These are phyloP conservation scores for Ramaria sp. DNA, from an alignment of 768 basidiomycete genomes.

Conservation along the genomic window DNA sequence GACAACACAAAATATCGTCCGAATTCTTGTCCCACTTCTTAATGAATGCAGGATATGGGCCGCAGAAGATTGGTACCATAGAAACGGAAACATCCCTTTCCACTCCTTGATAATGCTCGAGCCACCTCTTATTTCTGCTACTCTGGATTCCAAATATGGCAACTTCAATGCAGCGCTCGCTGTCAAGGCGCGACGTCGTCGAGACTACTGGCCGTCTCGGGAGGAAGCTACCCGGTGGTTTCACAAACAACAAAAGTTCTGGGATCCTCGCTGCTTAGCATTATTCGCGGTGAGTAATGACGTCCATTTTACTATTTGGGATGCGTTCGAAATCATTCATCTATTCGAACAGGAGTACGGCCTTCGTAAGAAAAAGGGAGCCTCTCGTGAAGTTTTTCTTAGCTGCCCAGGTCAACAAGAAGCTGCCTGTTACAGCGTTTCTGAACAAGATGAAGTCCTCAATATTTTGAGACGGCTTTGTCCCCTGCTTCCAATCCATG, in stretches of 20 bases:
- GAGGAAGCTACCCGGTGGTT: constrained; percentile 34
- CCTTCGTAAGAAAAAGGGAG: background rate
- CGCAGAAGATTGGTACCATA: constrained; percentile 11
- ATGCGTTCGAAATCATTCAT: background rate
- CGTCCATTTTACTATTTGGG: background rate
- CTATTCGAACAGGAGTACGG: constrained; percentile 9
- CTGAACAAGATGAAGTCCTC: constrained; percentile 33
- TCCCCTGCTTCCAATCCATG: constrained; percentile 28
- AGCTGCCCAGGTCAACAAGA: constrained; percentile 37
- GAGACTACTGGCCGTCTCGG: constrained; percentile 29
- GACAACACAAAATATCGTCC: background rate
- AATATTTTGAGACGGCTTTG: constrained; percentile 24
- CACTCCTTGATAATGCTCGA: constrained; percentile 33
- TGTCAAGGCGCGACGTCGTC: constrained; percentile 24
- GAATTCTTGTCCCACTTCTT: background rate
- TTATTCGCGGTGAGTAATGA: constrained; percentile 26
- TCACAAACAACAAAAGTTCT: constrained; percentile 29
- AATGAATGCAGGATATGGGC: constrained; percentile 16
- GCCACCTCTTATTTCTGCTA: constrained; percentile 29
- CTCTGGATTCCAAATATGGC: constrained; percentile 27
- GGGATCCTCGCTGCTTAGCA: constrained; percentile 31
- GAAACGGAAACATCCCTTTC: constrained; percentile 16
- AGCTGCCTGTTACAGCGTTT: constrained; percentile 33
- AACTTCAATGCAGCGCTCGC: constrained; percentile 27
- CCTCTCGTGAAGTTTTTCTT: constrained; percentile 18